Evolutionary conservation across 2,329 filamentous ascomycete genomes (phyloP), one percentile per base, ranked within the genome.

Genomic region (Aspergillus ochraceoroseus): DNA sequence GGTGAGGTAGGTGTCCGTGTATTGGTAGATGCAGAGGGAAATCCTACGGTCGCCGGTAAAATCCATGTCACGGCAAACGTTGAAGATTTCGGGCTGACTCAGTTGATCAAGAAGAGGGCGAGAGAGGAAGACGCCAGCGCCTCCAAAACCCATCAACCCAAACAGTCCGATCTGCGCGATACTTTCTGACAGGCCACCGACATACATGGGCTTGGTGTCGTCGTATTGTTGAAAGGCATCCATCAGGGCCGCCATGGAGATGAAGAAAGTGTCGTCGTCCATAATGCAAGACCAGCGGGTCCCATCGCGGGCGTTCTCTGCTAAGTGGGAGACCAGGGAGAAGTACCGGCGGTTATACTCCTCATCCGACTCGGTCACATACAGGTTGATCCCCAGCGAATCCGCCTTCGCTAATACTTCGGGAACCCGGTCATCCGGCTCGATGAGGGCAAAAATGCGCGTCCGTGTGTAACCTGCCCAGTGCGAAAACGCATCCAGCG

Each of bases 201-300:
- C 63, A 57, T 80, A 82, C 23, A 66, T 55, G 2, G 73, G 66
- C 13, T 66, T 54, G 2, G 64, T 68, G 51, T 74, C 65, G 52
- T 81, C 71, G 47, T 75, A 68, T 25, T 61, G 55, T 22, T 52
- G 53, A 2, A 81, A 66, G 4, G 70, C 65, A n/a, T 69, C 57
- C 14, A 70, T 64, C 11, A 82, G 62, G 0, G 67, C 66, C 36
- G 71, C 58, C 30, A 81, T 68, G 2, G 73, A 76, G 2, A 74
- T 70, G 56, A 80, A 80, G 57, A 82, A 81, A 1, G 78, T 82
- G 51, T 82, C 78, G 52, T 82, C 78, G 53, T 82, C 77, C 25
- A 81, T 70, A 33, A 81, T 65, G 31, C 70, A 72, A 9, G 72
- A 68, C 77, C 78, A 82, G 20, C 66, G 62, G 0, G 75, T 77